Conservation (phyloP, 2,329 filamentous ascomycete genomes). For the Cercospora sojina region DNA sequence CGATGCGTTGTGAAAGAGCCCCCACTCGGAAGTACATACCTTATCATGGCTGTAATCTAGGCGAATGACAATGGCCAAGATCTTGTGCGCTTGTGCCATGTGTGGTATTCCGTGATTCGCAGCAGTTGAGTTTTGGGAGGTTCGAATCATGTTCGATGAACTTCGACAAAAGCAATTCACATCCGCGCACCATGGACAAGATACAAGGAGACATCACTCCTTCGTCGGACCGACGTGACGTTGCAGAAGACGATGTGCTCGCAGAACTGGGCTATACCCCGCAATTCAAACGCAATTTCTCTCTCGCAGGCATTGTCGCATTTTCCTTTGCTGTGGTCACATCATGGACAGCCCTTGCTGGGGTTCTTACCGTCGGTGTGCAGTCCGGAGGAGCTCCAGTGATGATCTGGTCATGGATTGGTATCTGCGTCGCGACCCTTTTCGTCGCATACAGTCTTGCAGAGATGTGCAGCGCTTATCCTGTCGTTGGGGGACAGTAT, state of each 20-base stretch:
- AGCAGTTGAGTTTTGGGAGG: not conserved
- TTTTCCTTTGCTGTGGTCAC: conserved; percentile 61
- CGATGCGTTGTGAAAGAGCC: not conserved
- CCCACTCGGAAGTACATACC: not conserved
- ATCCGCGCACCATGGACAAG: not conserved
- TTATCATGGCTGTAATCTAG: not conserved
- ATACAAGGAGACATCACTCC: not conserved
- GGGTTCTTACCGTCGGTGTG: conserved; percentile 57
- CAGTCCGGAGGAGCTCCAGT: conserved; percentile 58
- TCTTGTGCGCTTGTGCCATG: not conserved
- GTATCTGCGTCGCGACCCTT: conserved; percentile 52
- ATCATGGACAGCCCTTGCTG: conserved; percentile 57
- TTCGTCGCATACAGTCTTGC: conserved; percentile 59
- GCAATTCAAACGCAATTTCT: conserved; percentile 59
- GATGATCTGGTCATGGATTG: conserved; percentile 60
- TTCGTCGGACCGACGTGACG: not conserved
- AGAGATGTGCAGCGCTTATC: conserved; percentile 59
- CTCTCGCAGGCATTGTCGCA: conserved; percentile 58
- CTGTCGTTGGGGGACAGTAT: conserved; percentile 58
- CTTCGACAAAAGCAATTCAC: not conserved
- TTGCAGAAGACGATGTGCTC: conserved; percentile 41
- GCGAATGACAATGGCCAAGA: conserved; percentile 1
- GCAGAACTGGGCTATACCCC: conserved; percentile 45
- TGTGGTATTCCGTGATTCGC: not conserved
- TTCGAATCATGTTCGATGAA: not conserved